Evolutionary conservation across 2,329 filamentous ascomycete species (phyloP), one percentile per base, ranked within the genome.

Genomic region (Phoma sp.): DNA sequence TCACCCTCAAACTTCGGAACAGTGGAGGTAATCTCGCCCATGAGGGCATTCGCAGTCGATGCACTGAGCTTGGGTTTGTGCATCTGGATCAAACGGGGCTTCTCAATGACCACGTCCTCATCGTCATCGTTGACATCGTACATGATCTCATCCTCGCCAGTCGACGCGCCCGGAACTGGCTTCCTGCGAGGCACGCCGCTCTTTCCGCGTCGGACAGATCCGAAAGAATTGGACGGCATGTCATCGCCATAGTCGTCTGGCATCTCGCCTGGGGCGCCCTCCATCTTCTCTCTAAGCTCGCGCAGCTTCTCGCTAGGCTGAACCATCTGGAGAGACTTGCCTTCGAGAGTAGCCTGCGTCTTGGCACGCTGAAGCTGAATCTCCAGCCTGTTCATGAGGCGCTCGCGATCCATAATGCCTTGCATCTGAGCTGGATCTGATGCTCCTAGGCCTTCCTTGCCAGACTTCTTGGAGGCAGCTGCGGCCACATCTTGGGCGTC

Each of bases 401-500:
- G 87, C 69, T 97, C 91, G 24, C 95, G 89, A 72, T 98, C 93
- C 61, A 99, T 81, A 58, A 99, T 98, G 59, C 95, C 95, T 72
- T 92, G 87, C 88, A 93, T 91, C 50, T 88, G 89, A 27, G 85
- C 80, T 23, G 90, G 86, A 70, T 95, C 89, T 22, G 83, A 84
- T 36, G 86, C 83, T 43, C 75, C 82, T 35, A 87, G 77, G 50
- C 76, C 80, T 36, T 79, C 79, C 64, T 81, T 78, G 47, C 75
- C 79, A 33, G 65, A 73, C 64, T 84, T 86, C 70, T 85, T 82
- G n/a, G 91, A 90, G 66, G 91, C 90, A 3, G 93, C 92, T 23
- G 92, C 93, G 40, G 93, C 93, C 62, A 97, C 91, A 69, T 99
- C 93, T 76, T 98, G 93, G 33, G 95, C 93, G 76, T 99, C 95